Base-by-base conservation (phyloP, 2,329 filamentous ascomycete species). In the Pseudopithomyces chartarum region DNA sequence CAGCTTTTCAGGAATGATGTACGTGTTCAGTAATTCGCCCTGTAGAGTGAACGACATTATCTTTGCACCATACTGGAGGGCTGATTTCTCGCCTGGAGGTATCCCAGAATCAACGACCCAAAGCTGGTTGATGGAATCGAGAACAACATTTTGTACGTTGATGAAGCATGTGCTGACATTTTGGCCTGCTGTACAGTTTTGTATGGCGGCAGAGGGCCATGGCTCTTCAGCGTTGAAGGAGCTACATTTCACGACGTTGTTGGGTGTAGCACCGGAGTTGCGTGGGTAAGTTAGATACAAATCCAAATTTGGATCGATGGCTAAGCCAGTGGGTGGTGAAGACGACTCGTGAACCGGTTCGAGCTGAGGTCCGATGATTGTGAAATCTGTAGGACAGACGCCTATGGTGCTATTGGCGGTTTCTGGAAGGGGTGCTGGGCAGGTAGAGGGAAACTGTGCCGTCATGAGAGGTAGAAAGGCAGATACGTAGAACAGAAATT, bases 111-210 rank as follows among this genome's bases (percentile, higher is more conserved):
- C 78, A 13, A 80, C 68, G 6, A 78, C 64, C 76, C 77, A 80
- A 11, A 80, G 64, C 39, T 74, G 71, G 19, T 72, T 70, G 10
- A 70, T 55, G 6, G 71, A 69, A 54, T 79, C 78, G 11, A 78
- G 68, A 7, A 80, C 73, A n/a, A 79, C 68, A 46, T 79, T 80
- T 59, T 79, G 78, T 3, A 79, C 75, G 51, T 80, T 80, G 65
- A 79, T 71, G 65, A 80, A 80, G 67, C 78, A 80, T 4, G 73
- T 75, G 42, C 73, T 73, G 13, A 67, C 70, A 51, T 79, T 71
- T 55, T 79, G 77, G 6, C 64, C 67, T 0, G 62, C 29, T 0
- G 71, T 73, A 56, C 77, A 78, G 45, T 77, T 78, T 60, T 79
- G 78, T 6, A 78, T 76, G 10, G 62, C 63, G 22, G 76, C 75